A percentile compares a stretch with the other conserved stretches of the same genome.
Evolutionary conservation across 2,329 filamentous ascomycete genomes (phyloP).

Genomic region (Beauveria varroae): DNA sequence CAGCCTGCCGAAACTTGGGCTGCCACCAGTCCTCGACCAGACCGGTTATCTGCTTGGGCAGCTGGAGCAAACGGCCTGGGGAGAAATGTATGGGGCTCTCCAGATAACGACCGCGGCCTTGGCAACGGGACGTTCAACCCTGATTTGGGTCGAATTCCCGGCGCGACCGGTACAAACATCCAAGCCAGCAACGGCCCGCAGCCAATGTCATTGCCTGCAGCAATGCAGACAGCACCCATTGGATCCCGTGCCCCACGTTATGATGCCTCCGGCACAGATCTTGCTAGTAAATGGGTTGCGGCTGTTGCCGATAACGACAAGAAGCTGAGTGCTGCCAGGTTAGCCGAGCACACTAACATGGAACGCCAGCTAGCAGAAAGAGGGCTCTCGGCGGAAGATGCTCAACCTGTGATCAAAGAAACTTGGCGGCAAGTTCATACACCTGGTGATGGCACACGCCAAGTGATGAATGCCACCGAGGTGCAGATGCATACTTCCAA

Average conservation of each 20-base stretch:
- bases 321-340: slow-evolving; percentile 30
- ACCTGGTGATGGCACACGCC: slow-evolving; percentile 29
- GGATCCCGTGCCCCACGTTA: slow-evolving; percentile 26
- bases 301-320: slow-evolving; percentile 41
- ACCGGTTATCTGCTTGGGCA: slow-evolving; percentile 46
- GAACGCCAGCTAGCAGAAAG: slow-evolving; percentile 38
- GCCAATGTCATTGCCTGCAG: slow-evolving; percentile 34
- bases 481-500: slow-evolving; percentile 21
- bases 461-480: slow-evolving; percentile 19
- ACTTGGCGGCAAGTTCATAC: slow-evolving; percentile 43
- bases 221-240: slow-evolving; percentile 20
- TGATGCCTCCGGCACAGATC: slow-evolving; percentile 21
- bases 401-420: slow-evolving; percentile 43
- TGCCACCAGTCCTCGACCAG: slow-evolving; percentile 31
- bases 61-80: slow-evolving; percentile 34
- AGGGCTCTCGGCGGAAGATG: slow-evolving; percentile 35
- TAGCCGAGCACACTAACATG: slow-evolving; percentile 32
- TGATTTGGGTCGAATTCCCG: slow-evolving; percentile 45
- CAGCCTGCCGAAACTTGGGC: slow-evolving; percentile 31
- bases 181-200: slow-evolving; percentile 34
- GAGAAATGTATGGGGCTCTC: slow-evolving; percentile 67
- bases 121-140: slow-evolving; percentile 72
- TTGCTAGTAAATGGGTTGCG: slow-evolving; percentile 35
- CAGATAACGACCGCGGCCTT: slow-evolving; percentile 62
- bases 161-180: slow-evolving; percentile 26